Percentiles rank a stretch among this genome's conserved stretches.
These are phyloP conservation scores for Citeromyces nyonsensis DNA, from an alignment of 805 yeast species.

Conservation along the genomic window DNA sequence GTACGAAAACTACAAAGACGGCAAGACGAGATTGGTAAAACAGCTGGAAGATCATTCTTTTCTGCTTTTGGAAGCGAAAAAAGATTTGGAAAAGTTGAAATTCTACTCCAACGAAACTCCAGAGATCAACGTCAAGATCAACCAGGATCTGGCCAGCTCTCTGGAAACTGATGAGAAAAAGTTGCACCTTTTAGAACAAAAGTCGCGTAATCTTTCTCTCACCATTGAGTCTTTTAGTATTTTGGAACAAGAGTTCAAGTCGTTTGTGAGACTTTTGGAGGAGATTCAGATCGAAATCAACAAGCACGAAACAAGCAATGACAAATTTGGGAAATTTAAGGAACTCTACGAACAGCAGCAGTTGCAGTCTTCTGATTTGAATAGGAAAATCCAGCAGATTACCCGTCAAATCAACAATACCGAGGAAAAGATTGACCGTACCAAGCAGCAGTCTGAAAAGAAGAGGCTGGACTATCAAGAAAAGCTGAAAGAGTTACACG, in stretches of 20 bases:
- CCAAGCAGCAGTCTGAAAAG: constrained; percentile 24
- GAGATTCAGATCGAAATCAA: constrained; percentile 31
- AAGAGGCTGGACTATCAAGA: constrained; percentile 25
- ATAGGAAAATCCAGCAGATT: constrained; percentile 27
- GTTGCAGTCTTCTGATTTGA: constrained; percentile 20
- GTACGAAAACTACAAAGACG: constrained; percentile 46
- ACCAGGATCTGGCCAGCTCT: constrained; percentile 31
- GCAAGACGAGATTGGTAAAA: constrained; percentile 40
- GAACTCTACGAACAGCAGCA: constrained; percentile 23
- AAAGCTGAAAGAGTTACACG: constrained; percentile 24
- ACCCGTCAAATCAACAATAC: constrained; percentile 31
- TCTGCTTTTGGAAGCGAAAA: constrained; percentile 35
- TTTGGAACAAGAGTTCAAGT: constrained; percentile 28
- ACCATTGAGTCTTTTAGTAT: constrained; percentile 45
- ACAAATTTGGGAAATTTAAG: constrained; percentile 19
- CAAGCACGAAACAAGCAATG: constrained; percentile 23
- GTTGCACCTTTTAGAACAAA: constrained; percentile 24
- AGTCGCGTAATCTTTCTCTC: constrained; percentile 31
- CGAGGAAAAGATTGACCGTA: constrained; percentile 28
- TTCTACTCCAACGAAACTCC: constrained; percentile 49
- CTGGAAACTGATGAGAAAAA: constrained; percentile 22
- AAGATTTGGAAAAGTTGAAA: constrained; percentile 42
- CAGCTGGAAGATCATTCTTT: constrained; percentile 48
- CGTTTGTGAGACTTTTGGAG: constrained; percentile 25
- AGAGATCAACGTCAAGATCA: constrained; percentile 31